Base-by-base conservation (phyloP, 1,139 yeast genomes). In the Yamadazyma conglobata region DNA sequence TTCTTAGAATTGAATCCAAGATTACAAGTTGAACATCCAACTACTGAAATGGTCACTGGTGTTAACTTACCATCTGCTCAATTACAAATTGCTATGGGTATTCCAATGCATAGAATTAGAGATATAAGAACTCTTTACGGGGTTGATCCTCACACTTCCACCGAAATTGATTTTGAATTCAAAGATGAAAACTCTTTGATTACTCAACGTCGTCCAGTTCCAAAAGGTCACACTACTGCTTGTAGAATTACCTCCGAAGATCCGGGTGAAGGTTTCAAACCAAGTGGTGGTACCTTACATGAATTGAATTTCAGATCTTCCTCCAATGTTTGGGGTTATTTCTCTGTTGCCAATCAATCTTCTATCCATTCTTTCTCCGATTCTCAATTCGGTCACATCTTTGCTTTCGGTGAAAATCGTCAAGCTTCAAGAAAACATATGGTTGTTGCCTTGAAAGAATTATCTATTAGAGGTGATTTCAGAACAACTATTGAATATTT, bases 161-260 rank as follows among this genome's bases (percentile, higher is more conserved):
- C 96, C 31, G 85, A 82, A 39, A 86, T 91, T 48, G 98, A 91
- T 59, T 91, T 87, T 52, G 91, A 83, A 46, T 91, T 93, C 63
- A 78, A 79, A 43, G 70, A 80, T 24, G 84, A 82, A 46, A 77
- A 71, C 37, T 73, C 94, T 24, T 66, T 77, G 46, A 73, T 77
- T 46, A 75, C 82, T 35, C 98, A 91, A 67, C 80, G 97, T 61
- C 79, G 78, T 48, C 98, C 98, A 27, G 76, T 74, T 44, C 98
- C 98, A 47, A 87, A 87, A 68, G 98, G 98, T 43, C 98, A 91
- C 62, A 86, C 96, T 58, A 91, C 97, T 31, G 98, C 98, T 32
- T 89, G 97, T 68, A 89, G 98, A 71, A 91, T 91, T 59, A 91
- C 98, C 19, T 86, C 96, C 6, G 98, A 91, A 65, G 98, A 91